Evolutionary conservation across 352 stramenopile genomes (phyloP).

Genomic region (Phytophthora sojae): DNA sequence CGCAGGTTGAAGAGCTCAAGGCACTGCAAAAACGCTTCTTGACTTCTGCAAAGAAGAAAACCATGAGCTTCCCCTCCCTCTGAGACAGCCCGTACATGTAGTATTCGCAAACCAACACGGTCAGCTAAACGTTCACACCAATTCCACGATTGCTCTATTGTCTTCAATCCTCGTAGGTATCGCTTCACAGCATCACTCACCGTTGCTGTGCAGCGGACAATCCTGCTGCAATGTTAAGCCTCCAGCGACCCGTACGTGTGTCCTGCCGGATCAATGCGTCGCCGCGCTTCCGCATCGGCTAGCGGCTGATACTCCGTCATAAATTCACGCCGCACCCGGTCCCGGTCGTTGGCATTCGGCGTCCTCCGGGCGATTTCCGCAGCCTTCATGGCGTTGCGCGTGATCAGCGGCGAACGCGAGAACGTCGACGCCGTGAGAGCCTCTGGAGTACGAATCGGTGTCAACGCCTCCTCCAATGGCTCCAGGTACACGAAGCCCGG

Average conservation of each 20-base stretch:
- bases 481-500: slow-evolving; percentile 84
- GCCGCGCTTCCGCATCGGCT: slow-evolving; percentile 57
- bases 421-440: slow-evolving; percentile 59
- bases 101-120: background rate
- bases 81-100: slow-evolving; percentile 27
- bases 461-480: slow-evolving; percentile 68
- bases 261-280: slow-evolving; percentile 77
- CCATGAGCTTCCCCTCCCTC: slow-evolving; percentile 67
- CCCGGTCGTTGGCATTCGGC: slow-evolving; percentile 79
- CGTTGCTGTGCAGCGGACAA: slow-evolving; percentile 14
- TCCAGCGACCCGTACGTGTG: slow-evolving; percentile 87
- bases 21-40: slow-evolving; percentile 71
- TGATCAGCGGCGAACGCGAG: slow-evolving; percentile 80
- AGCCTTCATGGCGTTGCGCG: slow-evolving; percentile 84
- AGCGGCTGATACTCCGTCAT: slow-evolving; percentile 90
- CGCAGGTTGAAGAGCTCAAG: slow-evolving; percentile 79
- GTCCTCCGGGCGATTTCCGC: slow-evolving; percentile 82
- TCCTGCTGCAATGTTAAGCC: slow-evolving; percentile 39
- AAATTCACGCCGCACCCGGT: slow-evolving; percentile 85
- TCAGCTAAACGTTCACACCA: slow-evolving; percentile 21
- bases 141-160: slow-evolving; percentile 34
- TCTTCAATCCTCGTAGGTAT: background rate
- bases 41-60: slow-evolving; percentile 79
- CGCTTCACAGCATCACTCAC: slow-evolving; percentile 7
- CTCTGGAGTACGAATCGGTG: slow-evolving; percentile 72